Evolutionary conservation across 2,329 filamentous ascomycete genomes (phyloP).

Genomic region (Colletotrichum noveboracense): DNA sequence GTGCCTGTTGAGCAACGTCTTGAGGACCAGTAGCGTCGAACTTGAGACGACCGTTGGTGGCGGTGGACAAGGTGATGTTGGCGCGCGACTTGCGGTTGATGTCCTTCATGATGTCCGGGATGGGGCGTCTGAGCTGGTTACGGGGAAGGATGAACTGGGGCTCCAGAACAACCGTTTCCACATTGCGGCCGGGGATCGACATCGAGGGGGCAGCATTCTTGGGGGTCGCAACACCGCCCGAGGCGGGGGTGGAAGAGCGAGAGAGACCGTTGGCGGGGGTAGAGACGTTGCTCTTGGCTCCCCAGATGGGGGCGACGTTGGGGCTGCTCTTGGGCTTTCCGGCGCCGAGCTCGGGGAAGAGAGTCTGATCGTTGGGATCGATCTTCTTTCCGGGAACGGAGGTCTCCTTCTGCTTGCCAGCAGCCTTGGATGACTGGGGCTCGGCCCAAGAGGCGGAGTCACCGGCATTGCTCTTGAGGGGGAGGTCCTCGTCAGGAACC

Average conservation of each 20-base stretch:
- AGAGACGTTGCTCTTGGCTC: constrained; percentile 68
- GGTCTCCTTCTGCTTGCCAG: constrained; percentile 71
- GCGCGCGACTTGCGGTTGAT: constrained; percentile 93
- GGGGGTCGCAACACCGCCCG: constrained; percentile 60
- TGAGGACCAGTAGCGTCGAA: constrained; percentile 87
- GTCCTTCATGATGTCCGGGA: constrained; percentile 85
- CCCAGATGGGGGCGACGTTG: constrained; percentile 77
- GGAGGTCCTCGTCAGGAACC: constrained; percentile 78
- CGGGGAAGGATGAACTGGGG: constrained; percentile 79
- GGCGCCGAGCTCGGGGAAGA: constrained; percentile 89
- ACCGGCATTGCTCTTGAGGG: constrained; percentile 53
- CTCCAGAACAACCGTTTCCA: constrained; percentile 76
- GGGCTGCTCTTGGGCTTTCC: constrained; percentile 69
- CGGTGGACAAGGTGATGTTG: constrained; percentile 77
- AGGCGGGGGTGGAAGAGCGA: constrained; percentile 67
- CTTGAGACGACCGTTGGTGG: constrained; percentile 74
- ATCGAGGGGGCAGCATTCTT: constrained; percentile 59
- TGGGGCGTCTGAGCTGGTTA: constrained; percentile 80
- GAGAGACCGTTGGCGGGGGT: constrained; percentile 60
- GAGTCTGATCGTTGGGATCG: constrained; percentile 87
- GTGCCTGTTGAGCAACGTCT: constrained; percentile 83
- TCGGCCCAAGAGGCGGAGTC: constrained; percentile 52
- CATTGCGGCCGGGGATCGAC: constrained; percentile 81
- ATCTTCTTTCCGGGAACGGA: constrained; percentile 53
- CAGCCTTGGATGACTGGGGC: constrained; percentile 65